Evolutionary conservation across 257 asterid species (phyloP), one percentile per base, ranked within the genome.

Genomic region (Nicotiana sylvestris): DNA sequence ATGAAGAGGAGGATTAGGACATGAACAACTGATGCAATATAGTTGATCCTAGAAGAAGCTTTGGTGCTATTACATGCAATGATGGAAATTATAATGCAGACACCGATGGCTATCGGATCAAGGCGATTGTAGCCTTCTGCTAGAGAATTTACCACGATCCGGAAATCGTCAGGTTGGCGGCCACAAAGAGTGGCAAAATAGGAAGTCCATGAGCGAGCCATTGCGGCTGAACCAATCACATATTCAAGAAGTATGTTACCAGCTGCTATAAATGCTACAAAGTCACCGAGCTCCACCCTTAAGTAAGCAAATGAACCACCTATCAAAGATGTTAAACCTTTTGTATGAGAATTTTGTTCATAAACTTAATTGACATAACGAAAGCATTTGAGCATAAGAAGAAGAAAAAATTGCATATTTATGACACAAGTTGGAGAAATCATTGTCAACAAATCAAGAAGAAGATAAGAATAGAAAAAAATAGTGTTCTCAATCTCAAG

Each of bases 41-140:
- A 35, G 55, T 67, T 67, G 76, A 67, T 16, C 29, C 76, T 67
- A 3, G 76, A 67, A 35, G 76, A 67, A 35, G 16, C 4, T 35
- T 67, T 67, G 53, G 55, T 67, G 55, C 76, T 67, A 3, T 67
- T 67, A 67, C 76, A 67, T 33, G 76, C 55, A 67, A 35, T 67
- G 76, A 35, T 67, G 8, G 76, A 67, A 67, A 67, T 27, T 67
- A 67, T 17, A 67, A 67, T 1, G 16, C 76, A 67, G 35, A 67
- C 30, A 33, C 17, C 55, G 9, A 67, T 9, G 13, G 30, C 55
- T 17, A 67, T 35, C 9, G 53, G 29, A 35, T 35, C 76, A 35
- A 67, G 30, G 16, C 21, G 53, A 67, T 67, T 67, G 76, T 67
- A 67, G 29, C 76, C 76, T 67, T 67, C 76, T 35, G 55, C 17